A percentile compares a stretch with the other conserved stretches of the same genome.
Conservation (phyloP, 768 basidiomycete species). For the Amanita exitialis region DNA sequence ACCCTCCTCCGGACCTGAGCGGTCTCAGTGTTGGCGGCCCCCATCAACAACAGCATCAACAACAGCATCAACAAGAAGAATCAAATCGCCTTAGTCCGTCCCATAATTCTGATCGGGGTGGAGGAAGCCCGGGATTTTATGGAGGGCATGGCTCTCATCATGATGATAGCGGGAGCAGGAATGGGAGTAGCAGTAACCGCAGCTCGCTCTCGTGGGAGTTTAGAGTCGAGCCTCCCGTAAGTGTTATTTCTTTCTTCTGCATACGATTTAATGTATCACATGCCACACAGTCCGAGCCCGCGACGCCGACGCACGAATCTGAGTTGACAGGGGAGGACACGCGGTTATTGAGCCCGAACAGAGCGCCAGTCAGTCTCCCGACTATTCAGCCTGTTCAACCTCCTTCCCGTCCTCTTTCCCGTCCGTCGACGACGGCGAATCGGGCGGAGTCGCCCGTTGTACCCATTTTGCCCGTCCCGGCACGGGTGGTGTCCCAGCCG, state of each 20-base stretch:
- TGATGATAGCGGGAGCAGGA: neutral
- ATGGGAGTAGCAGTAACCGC: neutral
- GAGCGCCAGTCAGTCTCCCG: neutral
- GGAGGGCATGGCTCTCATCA: too few species aligned
- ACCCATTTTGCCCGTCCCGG: neutral
- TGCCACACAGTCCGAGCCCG: neutral
- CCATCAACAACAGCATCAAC: too few species aligned
- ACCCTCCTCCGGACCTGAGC: neutral
- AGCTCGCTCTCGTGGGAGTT: slow-evolving; percentile 2
- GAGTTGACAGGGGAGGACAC: neutral
- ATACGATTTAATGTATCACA: neutral
- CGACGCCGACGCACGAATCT: neutral
- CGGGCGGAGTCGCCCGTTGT: neutral
- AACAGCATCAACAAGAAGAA: neutral
- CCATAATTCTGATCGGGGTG: too few species aligned
- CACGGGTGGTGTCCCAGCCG: slow-evolving; percentile 1
- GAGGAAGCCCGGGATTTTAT: too few species aligned
- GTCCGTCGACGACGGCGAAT: neutral
- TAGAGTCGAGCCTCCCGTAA: neutral
- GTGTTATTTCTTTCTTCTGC: neutral
- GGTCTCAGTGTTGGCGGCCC: neutral
- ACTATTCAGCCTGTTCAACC: neutral
- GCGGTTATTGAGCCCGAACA: slow-evolving; percentile 2
- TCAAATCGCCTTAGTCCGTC: neutral
- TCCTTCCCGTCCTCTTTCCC: neutral